These are phyloP conservation scores for Aureobasidium sp. DNA, from an alignment of 2,329 filamentous ascomycete genomes.

Conservation along the genomic window DNA sequence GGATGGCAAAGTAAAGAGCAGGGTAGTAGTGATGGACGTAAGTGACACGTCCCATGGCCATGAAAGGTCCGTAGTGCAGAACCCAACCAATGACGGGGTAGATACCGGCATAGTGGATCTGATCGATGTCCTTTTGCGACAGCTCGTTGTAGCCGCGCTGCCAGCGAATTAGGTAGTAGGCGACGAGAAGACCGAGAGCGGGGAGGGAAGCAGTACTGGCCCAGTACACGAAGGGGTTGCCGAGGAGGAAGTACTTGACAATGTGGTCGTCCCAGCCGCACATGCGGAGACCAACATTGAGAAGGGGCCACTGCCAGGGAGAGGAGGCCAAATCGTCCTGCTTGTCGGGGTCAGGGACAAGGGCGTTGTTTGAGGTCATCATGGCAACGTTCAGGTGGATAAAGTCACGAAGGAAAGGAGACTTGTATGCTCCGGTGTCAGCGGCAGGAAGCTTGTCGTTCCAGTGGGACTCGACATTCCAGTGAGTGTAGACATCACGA, in stretches of 20 bases:
- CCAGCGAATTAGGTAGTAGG: constrained; percentile 89
- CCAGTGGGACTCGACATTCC: constrained; percentile 93
- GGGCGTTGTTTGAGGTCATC: constrained; percentile 99
- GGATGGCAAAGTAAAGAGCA: constrained; percentile 92
- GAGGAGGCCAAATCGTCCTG: constrained; percentile 94
- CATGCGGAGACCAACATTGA: constrained; percentile 94
- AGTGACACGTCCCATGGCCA: constrained; percentile 96
- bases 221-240: constrained; percentile 96
- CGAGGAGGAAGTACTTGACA: constrained; percentile 96
- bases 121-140: constrained; percentile 70
- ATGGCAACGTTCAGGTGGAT: constrained; percentile 97
- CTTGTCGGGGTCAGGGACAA: constrained; percentile 96
- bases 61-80: constrained; percentile 90
- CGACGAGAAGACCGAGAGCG: constrained; percentile 61
- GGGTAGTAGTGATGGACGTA: constrained; percentile 99
- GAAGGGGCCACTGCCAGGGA: constrained; percentile 98
- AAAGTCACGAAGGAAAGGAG: constrained; percentile 95
- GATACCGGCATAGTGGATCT: constrained; percentile 86
- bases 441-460: constrained; percentile 88
- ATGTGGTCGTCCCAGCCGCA: constrained; percentile 95
- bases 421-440: constrained; percentile 87
- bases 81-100: constrained; percentile 94
- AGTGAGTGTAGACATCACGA: constrained; percentile 89
- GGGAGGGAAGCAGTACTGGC: constrained; percentile 73
- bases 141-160: constrained; percentile 89